A percentile compares a stretch with the other conserved stretches of the same genome.
phyloP scores from a whole-genome alignment of 371 early-diverging fungal genomes.

The Phascolomyces articulosus region DNA sequence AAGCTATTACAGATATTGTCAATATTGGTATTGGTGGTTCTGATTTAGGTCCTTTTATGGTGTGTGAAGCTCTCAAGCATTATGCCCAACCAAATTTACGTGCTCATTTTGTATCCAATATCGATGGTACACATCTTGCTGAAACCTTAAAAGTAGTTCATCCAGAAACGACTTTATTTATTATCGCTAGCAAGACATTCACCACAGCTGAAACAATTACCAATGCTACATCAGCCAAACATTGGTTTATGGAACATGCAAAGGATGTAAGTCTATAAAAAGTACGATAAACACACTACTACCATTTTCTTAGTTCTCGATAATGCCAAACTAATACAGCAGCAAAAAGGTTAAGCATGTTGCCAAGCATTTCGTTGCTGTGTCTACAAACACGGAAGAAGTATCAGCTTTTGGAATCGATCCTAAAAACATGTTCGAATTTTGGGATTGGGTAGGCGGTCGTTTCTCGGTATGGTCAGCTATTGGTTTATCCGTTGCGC shows the following conservation, averaged over 20 bases:
- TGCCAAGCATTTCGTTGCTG: conserved; percentile 98
- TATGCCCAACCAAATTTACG: conserved; percentile 78
- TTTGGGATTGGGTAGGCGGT: conserved; percentile 99
- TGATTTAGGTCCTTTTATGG: conserved; percentile 99
- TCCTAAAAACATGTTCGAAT: conserved; percentile 95
- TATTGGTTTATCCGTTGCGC: conserved; percentile 95
- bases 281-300: too few species aligned
- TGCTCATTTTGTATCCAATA: conserved; percentile 97
- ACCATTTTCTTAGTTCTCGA: too few species aligned
- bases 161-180: conserved; percentile 95
- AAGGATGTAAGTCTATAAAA: conserved; percentile 83
- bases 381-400: conserved; percentile 93
- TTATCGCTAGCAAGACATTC: conserved; percentile 98
- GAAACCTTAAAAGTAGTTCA: conserved; percentile 86
- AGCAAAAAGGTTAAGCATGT: conserved; percentile 86
- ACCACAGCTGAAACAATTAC: conserved; percentile 99
- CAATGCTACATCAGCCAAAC: conserved; percentile 93
- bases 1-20: conserved; percentile 92
- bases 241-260: conserved; percentile 88
- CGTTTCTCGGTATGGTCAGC: conserved; percentile 99
- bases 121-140: conserved; percentile 97
- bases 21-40: conserved; percentile 99
- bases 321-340: too few species aligned
- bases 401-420: conserved; percentile 94
- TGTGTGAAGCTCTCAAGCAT: conserved; percentile 94